phyloP scores from a whole-genome alignment of 371 early-diverging fungal genomes.

The Chytridium lagenaria region DNA sequence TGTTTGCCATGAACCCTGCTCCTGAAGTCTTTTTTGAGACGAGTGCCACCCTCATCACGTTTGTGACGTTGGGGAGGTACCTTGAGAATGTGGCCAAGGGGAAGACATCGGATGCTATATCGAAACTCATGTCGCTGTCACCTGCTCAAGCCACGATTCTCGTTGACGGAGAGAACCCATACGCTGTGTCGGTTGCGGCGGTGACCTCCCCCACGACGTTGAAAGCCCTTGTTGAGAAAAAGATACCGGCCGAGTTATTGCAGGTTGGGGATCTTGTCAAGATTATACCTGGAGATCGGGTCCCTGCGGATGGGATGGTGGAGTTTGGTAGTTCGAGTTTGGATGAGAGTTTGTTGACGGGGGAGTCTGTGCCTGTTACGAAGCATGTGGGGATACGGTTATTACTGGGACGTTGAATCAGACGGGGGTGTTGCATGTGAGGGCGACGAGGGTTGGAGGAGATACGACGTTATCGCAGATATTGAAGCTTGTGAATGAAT shows the following conservation, averaged over 20 bases:
- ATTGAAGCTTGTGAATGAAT: slow-evolving; percentile 87
- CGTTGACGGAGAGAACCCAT: slow-evolving; percentile 24
- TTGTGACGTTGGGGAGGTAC: slow-evolving; percentile 89
- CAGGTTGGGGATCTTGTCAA: slow-evolving; percentile 84
- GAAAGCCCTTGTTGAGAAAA: slow-evolving; percentile 58
- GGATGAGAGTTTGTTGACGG: slow-evolving; percentile 98
- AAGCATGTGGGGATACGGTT: slow-evolving; percentile 71
- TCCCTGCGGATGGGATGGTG: slow-evolving; percentile 93
- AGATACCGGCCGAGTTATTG: slow-evolving; percentile 85
- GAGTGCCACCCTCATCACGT: slow-evolving; percentile 85
- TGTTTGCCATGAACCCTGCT: slow-evolving; percentile 46
- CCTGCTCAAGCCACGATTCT: slow-evolving; percentile 79
- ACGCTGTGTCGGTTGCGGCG: slow-evolving; percentile 52
- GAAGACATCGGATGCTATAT: slow-evolving; percentile 85
- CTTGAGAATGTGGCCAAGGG: slow-evolving; percentile 95
- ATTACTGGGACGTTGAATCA: slow-evolving; percentile 96
- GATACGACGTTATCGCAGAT: slow-evolving; percentile 87
- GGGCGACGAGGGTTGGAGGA: slow-evolving; percentile 77
- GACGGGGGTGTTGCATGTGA: slow-evolving; percentile 65
- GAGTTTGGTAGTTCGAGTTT: slow-evolving; percentile 81
- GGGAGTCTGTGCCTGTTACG: slow-evolving; percentile 89
- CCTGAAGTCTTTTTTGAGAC: slow-evolving; percentile 94
- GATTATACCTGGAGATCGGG: slow-evolving; percentile 90
- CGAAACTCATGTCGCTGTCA: slow-evolving; percentile 84
- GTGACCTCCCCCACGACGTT: slow-evolving; percentile 18